A percentile compares a stretch with the other conserved stretches of the same genome.
Conservation (phyloP, 73 alveolate genomes). For the Symbiodinium natans region DNA sequence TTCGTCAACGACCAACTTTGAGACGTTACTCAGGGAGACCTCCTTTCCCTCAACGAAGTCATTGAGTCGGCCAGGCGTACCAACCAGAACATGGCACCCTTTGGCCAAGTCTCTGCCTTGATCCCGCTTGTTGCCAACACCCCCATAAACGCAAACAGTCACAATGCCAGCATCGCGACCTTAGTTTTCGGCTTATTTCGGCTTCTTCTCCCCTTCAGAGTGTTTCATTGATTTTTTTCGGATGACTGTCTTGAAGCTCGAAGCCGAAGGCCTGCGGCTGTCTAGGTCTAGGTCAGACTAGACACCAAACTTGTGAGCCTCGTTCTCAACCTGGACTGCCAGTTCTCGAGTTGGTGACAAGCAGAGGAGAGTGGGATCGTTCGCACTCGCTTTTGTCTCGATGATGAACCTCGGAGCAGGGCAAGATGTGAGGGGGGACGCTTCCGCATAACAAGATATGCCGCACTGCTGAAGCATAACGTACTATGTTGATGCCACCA, state of each 20-base stretch:
- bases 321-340: constrained; percentile 78
- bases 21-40: constrained; percentile 41
- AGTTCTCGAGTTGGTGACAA: constrained; percentile 71
- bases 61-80: constrained; percentile 37
- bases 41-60: constrained; percentile 85
- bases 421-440: too few species aligned
- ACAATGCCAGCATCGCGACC: constrained; percentile 40
- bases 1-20: constrained; percentile 53
- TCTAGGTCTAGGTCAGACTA: not conserved
- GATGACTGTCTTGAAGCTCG: too few species aligned
- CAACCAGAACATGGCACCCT: constrained; percentile 77
- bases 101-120: constrained; percentile 87
- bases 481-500: not conserved
- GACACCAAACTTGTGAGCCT: constrained; percentile 75
- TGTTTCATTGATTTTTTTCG: too few species aligned
- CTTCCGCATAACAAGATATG: too few species aligned
- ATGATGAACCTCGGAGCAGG: constrained; percentile 41
- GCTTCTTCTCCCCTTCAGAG: too few species aligned
- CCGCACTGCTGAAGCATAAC: too few species aligned
- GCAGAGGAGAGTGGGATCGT: constrained; percentile 69
- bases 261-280: too few species aligned
- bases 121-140: constrained; percentile 75
- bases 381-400: constrained; percentile 53
- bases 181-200: not conserved
- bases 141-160: constrained; percentile 76